A percentile compares a stretch with the other conserved stretches of the same genome.
These are phyloP conservation scores for Corymbia citriodora DNA, from an alignment of 441 rosid genomes.

Conservation along the genomic window DNA sequence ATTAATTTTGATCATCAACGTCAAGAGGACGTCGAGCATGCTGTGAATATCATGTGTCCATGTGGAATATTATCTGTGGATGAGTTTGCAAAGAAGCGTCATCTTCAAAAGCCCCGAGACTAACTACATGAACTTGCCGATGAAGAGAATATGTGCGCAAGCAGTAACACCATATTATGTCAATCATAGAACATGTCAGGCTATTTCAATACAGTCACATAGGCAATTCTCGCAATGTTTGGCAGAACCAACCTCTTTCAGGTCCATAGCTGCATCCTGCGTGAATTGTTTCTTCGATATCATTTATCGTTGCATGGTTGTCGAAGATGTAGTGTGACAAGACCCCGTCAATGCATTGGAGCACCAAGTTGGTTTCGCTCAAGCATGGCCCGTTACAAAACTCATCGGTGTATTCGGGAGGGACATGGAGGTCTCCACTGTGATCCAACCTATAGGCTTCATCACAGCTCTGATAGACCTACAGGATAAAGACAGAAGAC, in stretches of 20 bases:
- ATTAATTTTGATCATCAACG: not conserved
- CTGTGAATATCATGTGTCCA: not conserved
- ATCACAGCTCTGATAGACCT: slow-evolving; percentile 68
- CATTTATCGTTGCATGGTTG: slow-evolving; percentile 59
- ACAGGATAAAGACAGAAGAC: not conserved
- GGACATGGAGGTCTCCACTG: slow-evolving; percentile 54
- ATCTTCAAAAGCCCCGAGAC: not conserved
- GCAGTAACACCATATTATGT: not conserved
- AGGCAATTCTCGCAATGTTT: not conserved
- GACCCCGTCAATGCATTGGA: slow-evolving; percentile 52
- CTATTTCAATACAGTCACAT: not conserved
- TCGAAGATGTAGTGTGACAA: slow-evolving; percentile 51
- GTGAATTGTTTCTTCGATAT: slow-evolving; percentile 50
- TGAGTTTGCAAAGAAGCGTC: not conserved
- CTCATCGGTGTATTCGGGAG: slow-evolving; percentile 24
- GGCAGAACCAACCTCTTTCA: slow-evolving; percentile 53
- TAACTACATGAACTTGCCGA: not conserved
- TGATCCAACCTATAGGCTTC: slow-evolving; percentile 57
- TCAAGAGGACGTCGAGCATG: not conserved
- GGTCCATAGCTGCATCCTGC: slow-evolving; percentile 72
- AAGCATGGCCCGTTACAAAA: slow-evolving; percentile 81
- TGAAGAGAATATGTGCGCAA: not conserved
- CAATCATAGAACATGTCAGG: too few relatives aligned
- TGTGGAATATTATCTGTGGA: not conserved
- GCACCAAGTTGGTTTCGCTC: slow-evolving; percentile 63